Conservation (phyloP, 805 yeast genomes). For the Naumovozyma castellii region DNA sequence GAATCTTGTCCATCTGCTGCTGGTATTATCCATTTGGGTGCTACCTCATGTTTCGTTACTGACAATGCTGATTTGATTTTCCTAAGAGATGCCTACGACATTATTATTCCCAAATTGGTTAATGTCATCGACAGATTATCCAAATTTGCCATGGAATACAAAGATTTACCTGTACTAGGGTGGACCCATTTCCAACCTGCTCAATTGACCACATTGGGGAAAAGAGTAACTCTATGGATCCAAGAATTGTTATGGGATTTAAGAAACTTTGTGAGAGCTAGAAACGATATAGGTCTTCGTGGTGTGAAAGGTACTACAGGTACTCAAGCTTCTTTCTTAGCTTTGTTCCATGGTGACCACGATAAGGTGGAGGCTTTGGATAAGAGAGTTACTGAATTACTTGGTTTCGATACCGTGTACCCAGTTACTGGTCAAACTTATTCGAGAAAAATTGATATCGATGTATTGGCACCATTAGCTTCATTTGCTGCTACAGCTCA, state of each 20-base stretch:
- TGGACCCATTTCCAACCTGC: constrained; percentile 99
- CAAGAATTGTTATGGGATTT: constrained; percentile 97
- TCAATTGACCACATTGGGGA: constrained; percentile 96
- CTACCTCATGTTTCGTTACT: constrained; percentile 95
- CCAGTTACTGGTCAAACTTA: constrained; percentile 99
- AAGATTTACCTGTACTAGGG: constrained; percentile 93
- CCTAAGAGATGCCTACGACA: constrained; percentile 89
- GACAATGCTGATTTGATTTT: constrained; percentile 97
- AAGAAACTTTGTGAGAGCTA: constrained; percentile 89
- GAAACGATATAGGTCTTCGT: constrained; percentile 91
- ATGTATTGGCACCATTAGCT: constrained; percentile 82
- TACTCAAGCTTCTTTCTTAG: constrained; percentile 92
- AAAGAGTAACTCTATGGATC: constrained; percentile 94
- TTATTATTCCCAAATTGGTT: constrained; percentile 87
- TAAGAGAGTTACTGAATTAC: constrained; percentile 80
- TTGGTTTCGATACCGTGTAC: constrained; percentile 90
- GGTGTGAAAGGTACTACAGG: constrained; percentile 99
- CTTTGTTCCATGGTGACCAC: constrained; percentile 93
- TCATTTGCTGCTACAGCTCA: constrained; percentile 95
- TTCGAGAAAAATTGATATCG: constrained; percentile 95
- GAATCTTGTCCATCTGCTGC: constrained; percentile 90
- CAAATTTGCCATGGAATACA: constrained; percentile 80
- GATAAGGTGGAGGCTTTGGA: constrained; percentile 92
- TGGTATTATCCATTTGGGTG: constrained; percentile 96
- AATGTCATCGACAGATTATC: constrained; percentile 88